phyloP scores from a whole-genome alignment of 441 rosid genomes.

The Biscutella laevigata region DNA sequence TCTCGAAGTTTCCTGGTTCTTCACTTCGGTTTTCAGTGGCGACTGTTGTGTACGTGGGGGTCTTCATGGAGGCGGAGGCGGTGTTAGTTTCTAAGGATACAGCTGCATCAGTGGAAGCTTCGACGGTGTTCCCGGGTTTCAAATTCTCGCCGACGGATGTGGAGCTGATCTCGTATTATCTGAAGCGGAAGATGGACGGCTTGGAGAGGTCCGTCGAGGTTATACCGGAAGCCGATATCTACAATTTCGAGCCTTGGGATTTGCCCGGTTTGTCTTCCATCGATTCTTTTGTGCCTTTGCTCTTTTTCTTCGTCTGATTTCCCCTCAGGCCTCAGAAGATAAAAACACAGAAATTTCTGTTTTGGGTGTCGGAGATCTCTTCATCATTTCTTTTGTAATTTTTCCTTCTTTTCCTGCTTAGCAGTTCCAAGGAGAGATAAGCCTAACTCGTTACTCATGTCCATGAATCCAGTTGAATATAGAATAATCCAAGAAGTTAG shows the following conservation, averaged over 20 bases:
- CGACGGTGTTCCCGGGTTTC: slow-evolving; percentile 74
- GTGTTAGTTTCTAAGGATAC: slow-evolving; percentile 33
- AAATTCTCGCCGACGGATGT: slow-evolving; percentile 73
- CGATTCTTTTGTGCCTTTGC: not conserved
- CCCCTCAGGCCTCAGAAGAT: not conserved
- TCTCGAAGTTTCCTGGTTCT: not conserved
- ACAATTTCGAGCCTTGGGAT: slow-evolving; percentile 75
- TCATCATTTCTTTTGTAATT: not conserved
- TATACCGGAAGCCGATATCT: slow-evolving; percentile 57
- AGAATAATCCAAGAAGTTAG: not conserved
- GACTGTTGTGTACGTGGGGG: not conserved
- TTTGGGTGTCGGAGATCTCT: not conserved
- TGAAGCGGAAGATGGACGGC: slow-evolving; percentile 67
- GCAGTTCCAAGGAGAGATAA: not conserved
- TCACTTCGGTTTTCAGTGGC: not conserved
- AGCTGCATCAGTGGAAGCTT: slow-evolving; percentile 44
- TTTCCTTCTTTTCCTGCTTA: not conserved
- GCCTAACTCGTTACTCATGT: not conserved
- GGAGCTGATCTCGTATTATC: slow-evolving; percentile 65
- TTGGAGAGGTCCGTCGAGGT: slow-evolving; percentile 52
- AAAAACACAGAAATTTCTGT: not conserved
- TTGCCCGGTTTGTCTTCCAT: slow-evolving; percentile 46
- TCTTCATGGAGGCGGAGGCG: slow-evolving; percentile 19
- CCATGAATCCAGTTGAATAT: not conserved
- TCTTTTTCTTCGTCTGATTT: too few relatives aligned